These are phyloP conservation scores for Aspergillus leporis DNA, from an alignment of 495 filamentous ascomycete genomes.

Conservation along the genomic window DNA sequence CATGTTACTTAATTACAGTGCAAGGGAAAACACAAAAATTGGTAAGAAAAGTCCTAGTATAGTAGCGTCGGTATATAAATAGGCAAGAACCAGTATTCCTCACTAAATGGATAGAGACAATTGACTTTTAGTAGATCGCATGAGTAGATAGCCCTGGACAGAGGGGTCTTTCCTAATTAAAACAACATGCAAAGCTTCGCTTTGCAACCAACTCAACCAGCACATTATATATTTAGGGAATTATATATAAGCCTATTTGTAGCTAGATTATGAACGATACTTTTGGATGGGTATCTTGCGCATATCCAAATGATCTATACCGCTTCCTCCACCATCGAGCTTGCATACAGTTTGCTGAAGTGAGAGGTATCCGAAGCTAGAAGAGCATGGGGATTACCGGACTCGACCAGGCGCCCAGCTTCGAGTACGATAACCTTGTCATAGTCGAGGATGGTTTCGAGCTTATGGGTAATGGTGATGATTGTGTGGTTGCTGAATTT, in stretches of 20 bases:
- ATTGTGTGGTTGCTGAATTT: slow-evolving; percentile 60
- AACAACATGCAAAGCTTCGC: no score
- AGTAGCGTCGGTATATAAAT: no score
- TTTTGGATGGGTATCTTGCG: not conserved
- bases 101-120: no score
- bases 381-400: slow-evolving; percentile 41
- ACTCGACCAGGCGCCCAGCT: slow-evolving; percentile 46
- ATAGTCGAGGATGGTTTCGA: slow-evolving; percentile 59
- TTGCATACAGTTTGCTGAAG: slow-evolving; percentile 36
- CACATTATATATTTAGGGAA: not conserved
- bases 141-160: no score
- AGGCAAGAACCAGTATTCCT: no score
- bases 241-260: not conserved
- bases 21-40: no score
- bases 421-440: slow-evolving; percentile 51
- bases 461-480: slow-evolving; percentile 61
- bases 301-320: slow-evolving; percentile 17
- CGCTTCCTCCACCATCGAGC: slow-evolving; percentile 24
- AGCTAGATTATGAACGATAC: not conserved
- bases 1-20: no score
- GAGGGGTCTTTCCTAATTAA: no score
- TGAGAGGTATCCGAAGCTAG: slow-evolving; percentile 32
- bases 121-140: no score
- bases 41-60: no score
- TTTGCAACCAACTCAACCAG: no score